Conservation (phyloP, 2,329 filamentous ascomycete genomes). For the Sclerotinia trifoliorum region DNA sequence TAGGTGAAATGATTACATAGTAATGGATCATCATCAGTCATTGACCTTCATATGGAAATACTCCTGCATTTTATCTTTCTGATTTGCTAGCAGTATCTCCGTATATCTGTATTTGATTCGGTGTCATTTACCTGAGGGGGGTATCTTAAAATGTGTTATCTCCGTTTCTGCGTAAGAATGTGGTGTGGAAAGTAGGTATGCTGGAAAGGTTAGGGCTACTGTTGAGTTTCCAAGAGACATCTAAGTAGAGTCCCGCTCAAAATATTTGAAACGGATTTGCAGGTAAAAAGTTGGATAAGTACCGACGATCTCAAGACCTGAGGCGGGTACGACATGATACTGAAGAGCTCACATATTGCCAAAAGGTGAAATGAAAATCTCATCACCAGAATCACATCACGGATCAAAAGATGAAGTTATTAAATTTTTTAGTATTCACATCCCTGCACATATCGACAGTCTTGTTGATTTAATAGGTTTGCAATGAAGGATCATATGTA, state of each 20-base stretch:
- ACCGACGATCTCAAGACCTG: background rate
- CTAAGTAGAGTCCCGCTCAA: background rate
- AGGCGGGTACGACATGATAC: background rate
- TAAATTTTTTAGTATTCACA: constrained; percentile 14
- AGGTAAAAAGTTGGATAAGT: background rate
- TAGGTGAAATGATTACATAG: background rate
- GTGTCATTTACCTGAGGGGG: background rate
- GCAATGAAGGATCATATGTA: constrained; percentile 23
- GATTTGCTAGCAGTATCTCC: background rate
- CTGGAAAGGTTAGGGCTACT: background rate
- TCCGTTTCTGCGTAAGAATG: background rate
- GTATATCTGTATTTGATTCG: too few relatives aligned
- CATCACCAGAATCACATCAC: background rate
- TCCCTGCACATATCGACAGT: constrained; percentile 2
- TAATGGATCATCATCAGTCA: background rate
- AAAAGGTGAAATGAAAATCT: too few relatives aligned
- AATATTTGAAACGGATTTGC: background rate
- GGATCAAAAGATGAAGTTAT: background rate
- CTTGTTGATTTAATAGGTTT: constrained; percentile 12
- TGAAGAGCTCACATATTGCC: background rate
- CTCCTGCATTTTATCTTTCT: background rate
- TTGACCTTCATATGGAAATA: background rate
- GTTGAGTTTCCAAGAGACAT: background rate
- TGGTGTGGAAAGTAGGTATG: background rate
- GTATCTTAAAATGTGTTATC: background rate